These are phyloP conservation scores for Suillus subluteus DNA, from an alignment of 768 basidiomycete genomes.

Conservation along the genomic window DNA sequence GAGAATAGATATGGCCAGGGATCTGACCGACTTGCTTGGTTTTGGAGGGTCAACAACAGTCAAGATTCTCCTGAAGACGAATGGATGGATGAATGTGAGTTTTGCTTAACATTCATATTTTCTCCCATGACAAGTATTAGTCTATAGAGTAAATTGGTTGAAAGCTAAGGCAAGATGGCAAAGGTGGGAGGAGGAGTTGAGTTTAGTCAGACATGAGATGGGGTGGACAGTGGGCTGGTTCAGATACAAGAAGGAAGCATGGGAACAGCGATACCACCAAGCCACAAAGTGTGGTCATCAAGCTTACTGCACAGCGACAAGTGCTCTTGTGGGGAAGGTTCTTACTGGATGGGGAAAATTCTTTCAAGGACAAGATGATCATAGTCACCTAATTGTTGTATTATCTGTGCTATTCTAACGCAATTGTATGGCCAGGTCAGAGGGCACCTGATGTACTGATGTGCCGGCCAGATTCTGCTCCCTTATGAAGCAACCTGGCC, in stretches of 20 bases:
- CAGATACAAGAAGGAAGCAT: neutral
- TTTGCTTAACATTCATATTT: neutral
- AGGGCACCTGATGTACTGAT: no score
- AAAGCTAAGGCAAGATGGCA: slow-evolving; percentile 22
- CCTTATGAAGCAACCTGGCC: no score
- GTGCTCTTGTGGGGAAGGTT: neutral
- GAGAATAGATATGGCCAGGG: slow-evolving; percentile 17
- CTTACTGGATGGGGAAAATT: neutral
- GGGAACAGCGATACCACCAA: slow-evolving; percentile 1
- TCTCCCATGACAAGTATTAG: slow-evolving; percentile 4
- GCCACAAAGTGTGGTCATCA: neutral
- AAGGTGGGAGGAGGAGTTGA: slow-evolving; percentile 26
- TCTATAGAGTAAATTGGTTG: slow-evolving; percentile 13
- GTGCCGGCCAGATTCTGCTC: no score
- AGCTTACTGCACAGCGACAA: slow-evolving; percentile 1
- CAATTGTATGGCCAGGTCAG: no score
- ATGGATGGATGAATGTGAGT: slow-evolving; percentile 10
- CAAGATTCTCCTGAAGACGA: neutral
- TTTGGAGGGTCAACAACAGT: neutral
- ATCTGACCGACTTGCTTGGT: slow-evolving; percentile 11
- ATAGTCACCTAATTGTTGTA: neutral
- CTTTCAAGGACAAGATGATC: neutral
- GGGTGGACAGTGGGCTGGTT: slow-evolving; percentile 13
- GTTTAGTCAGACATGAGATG: slow-evolving; percentile 22
- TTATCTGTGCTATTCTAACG: no score